A percentile compares a stretch with the other conserved stretches of the same genome.
Conservation (phyloP, 2,329 filamentous ascomycete genomes). For the Ceratocystis eucalypticola region DNA sequence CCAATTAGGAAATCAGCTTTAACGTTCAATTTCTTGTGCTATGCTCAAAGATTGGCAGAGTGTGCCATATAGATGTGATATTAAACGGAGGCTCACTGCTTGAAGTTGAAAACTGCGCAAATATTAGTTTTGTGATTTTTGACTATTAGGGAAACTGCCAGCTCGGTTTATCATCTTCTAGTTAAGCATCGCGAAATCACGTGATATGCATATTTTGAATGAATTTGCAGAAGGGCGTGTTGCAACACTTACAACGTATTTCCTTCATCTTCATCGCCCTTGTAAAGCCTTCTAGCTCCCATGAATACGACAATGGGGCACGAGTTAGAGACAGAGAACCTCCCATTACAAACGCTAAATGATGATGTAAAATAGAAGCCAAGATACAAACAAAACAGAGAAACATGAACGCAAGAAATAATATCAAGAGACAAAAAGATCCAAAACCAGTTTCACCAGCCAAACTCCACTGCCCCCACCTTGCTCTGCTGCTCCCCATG, state of each 20-base stretch:
- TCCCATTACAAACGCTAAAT: conserved; percentile 1
- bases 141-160: not conserved
- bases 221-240: too few species aligned
- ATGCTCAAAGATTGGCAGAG: not conserved
- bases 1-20: conserved; percentile 21
- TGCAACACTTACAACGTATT: too few species aligned
- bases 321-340: not conserved
- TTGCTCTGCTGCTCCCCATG: not conserved
- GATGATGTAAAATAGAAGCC: not conserved
- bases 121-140: too few species aligned
- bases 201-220: not conserved
- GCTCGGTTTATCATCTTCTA: not conserved
- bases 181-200: not conserved
- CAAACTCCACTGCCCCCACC: not conserved
- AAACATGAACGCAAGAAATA: conserved; percentile 2
- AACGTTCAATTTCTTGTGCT: conserved; percentile 1
- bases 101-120: too few species aligned
- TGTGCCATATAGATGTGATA: not conserved
- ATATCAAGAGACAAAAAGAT: not conserved
- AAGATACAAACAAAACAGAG: not conserved
- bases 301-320: not conserved
- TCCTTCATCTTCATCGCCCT: too few species aligned
- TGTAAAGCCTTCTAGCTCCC: too few species aligned
- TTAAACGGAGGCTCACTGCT: not conserved
- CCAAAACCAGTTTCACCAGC: not conserved